These are phyloP conservation scores for Globisporangium heterothallicum DNA, from an alignment of 352 stramenopile genomes.

Conservation along the genomic window DNA sequence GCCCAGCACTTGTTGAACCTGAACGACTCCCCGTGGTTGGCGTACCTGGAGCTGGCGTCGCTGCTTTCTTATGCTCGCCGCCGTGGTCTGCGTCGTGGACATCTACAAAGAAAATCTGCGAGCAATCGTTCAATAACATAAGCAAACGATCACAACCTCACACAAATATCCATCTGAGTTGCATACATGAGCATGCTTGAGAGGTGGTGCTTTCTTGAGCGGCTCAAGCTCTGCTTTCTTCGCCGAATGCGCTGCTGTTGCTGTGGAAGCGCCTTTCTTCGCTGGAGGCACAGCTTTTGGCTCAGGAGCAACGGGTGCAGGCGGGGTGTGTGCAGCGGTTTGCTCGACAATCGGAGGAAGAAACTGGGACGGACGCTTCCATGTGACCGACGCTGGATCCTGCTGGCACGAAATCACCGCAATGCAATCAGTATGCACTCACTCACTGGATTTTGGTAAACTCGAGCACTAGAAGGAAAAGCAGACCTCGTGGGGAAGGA, in stretches of 20 bases:
- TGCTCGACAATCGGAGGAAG: constrained; percentile 41
- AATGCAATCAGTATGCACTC: not conserved
- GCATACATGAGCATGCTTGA: constrained; percentile 45
- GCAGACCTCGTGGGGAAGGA: constrained; percentile 21
- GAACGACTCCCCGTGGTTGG: constrained; percentile 1
- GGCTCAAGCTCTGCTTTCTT: constrained; percentile 40
- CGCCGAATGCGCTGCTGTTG: not conserved
- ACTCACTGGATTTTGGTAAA: too few relatives aligned
- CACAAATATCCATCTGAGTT: not conserved
- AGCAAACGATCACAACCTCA: not conserved
- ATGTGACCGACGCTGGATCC: constrained; percentile 21
- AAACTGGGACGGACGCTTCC: constrained; percentile 63
- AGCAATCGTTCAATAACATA: not conserved
- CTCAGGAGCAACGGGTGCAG: constrained; percentile 18
- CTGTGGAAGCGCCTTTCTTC: constrained; percentile 39
- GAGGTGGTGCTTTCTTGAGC: constrained; percentile 29
- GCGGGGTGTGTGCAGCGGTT: constrained; percentile 4
- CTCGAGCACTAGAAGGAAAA: constrained; percentile 2
- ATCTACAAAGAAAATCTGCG: constrained; percentile 25
- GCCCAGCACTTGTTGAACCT: constrained; percentile 4
- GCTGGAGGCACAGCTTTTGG: constrained; percentile 16
- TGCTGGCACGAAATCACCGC: not conserved
- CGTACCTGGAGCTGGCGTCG: not conserved
- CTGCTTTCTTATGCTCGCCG: constrained; percentile 14
- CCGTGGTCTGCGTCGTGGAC: constrained; percentile 17